Percentiles rank a stretch among this genome's conserved stretches.
Conservation (phyloP, 306 rosid species). For the Castanopsis chinensis region DNA sequence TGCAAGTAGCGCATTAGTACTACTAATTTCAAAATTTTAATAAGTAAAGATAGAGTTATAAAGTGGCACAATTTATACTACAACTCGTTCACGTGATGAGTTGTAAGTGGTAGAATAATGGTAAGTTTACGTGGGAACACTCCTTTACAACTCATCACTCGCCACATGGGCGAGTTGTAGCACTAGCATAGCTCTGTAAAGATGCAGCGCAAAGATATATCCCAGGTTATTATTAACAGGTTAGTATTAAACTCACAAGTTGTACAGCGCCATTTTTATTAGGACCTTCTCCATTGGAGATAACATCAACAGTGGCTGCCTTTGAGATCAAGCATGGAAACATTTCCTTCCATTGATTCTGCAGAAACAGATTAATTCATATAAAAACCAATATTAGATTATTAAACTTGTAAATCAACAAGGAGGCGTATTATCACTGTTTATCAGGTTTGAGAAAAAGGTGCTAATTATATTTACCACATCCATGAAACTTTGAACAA, state of each 20-base stretch:
- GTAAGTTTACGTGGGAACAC: too few species aligned
- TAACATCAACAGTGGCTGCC: constrained; percentile 84
- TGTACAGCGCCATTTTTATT: constrained; percentile 75
- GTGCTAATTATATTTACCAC: constrained; percentile 46
- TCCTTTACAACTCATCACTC: too few species aligned
- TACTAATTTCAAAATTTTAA: too few species aligned
- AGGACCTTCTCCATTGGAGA: constrained; percentile 74
- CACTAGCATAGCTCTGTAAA: too few species aligned
- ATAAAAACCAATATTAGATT: not conserved
- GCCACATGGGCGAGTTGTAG: too few species aligned
- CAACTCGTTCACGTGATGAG: too few species aligned
- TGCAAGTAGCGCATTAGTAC: too few species aligned
- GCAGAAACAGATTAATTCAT: not conserved
- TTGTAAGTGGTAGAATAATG: too few species aligned
- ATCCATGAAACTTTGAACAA: constrained; percentile 75
- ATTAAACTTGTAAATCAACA: not conserved
- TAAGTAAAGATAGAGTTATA: too few species aligned
- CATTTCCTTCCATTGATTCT: constrained; percentile 99
- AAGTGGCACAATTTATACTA: too few species aligned
- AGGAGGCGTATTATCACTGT: not conserved
- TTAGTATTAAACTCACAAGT: constrained; percentile 49
- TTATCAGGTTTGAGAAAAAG: not conserved
- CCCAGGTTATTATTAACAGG: not conserved
- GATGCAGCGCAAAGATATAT: not conserved
- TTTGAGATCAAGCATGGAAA: constrained; percentile 87